Evolutionary conservation across 345 rosid species (phyloP), one percentile per base, ranked within the genome.

Genomic region (Eucalyptus guilfoylei): DNA sequence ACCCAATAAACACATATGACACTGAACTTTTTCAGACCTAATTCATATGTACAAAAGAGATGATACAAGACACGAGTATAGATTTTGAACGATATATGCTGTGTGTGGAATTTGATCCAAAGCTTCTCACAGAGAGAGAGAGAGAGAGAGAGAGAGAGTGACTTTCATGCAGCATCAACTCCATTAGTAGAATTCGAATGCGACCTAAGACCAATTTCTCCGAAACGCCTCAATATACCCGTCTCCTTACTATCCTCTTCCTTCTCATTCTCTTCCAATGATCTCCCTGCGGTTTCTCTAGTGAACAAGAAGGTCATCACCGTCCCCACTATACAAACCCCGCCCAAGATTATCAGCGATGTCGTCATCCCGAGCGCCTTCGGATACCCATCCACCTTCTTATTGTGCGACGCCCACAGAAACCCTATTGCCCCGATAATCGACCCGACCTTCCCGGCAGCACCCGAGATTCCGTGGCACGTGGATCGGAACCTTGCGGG

Each of bases 401-500:
- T 0, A 40, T 76, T 21, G 83, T 76, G 87, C 42, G 94, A 90
- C 54, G 94, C 95, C 96, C 93, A 94, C 58, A 93, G 80, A 83
- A 97, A 92, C 48, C 94, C 97, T 4, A 97, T 90, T 1, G 95
- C 90, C 10, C 98, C 99, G 49, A 95, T 90, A 49, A 96, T 91
- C 0, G 99, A 98, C 19, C 99, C 99, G 2, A 94, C 76, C 91
- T 96, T 97, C 86, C 99, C 99, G 15, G 88, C 48, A 1, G 99
- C 97, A 50, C 95, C 99, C 1, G 98, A 91, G 44, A 97, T 93
- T 52, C 97, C 99, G 47, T 97, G 97, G 89, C 99, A 97, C 7
- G 97, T 97, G 7, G 98, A 91, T 89, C 99, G 92, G 60, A 97
- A 95, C 90, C 99, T 93, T 2, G 99, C 96, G 7, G 99, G 99